A percentile compares a stretch with the other conserved stretches of the same genome.
Evolutionary conservation across 352 stramenopile genomes (phyloP).

Genomic region (Phytopythium sindhum): DNA sequence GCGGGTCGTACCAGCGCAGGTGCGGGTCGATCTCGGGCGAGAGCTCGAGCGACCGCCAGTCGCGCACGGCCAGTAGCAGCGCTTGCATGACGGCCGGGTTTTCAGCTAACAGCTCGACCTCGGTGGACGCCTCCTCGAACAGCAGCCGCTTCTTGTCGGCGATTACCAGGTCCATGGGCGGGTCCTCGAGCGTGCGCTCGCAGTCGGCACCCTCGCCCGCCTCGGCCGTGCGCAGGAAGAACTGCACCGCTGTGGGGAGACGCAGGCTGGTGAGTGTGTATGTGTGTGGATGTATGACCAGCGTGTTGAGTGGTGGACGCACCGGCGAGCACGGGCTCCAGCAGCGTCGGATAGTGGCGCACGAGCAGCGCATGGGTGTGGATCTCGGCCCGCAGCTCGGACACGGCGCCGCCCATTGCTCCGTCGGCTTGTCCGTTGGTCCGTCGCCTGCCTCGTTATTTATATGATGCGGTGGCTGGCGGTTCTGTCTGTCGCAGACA

Average conservation of each 20-base stretch:
- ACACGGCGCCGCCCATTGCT: slow-evolving; percentile 65
- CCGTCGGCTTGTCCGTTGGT: neutral
- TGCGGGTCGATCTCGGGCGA: slow-evolving; percentile 56
- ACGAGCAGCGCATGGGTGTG: slow-evolving; percentile 59
- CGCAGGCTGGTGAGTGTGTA: neutral
- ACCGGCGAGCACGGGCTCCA: slow-evolving; percentile 58
- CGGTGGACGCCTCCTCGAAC: slow-evolving; percentile 65
- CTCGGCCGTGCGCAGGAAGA: slow-evolving; percentile 65
- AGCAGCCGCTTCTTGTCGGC: slow-evolving; percentile 36
- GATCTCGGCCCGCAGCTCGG: slow-evolving; percentile 62
- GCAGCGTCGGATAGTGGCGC: slow-evolving; percentile 48
- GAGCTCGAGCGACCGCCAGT: slow-evolving; percentile 35
- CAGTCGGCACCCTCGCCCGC: slow-evolving; percentile 53
- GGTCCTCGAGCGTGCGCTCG: slow-evolving; percentile 47
- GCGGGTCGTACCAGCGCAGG: slow-evolving; percentile 51
- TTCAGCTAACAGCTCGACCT: slow-evolving; percentile 67
- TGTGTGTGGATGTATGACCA: too few species aligned
- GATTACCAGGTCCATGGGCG: slow-evolving; percentile 48
- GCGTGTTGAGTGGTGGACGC: too few species aligned
- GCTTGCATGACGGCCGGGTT: slow-evolving; percentile 42
- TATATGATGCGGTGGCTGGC: neutral
- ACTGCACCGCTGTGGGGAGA: slow-evolving; percentile 41
- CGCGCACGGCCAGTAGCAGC: slow-evolving; percentile 39
- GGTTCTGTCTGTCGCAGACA: too few species aligned
- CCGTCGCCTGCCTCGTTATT: neutral